A percentile compares a stretch with the other conserved stretches of the same genome.
phyloP scores from a whole-genome alignment of 2,329 filamentous ascomycete species.

The Tolypocladium album region DNA sequence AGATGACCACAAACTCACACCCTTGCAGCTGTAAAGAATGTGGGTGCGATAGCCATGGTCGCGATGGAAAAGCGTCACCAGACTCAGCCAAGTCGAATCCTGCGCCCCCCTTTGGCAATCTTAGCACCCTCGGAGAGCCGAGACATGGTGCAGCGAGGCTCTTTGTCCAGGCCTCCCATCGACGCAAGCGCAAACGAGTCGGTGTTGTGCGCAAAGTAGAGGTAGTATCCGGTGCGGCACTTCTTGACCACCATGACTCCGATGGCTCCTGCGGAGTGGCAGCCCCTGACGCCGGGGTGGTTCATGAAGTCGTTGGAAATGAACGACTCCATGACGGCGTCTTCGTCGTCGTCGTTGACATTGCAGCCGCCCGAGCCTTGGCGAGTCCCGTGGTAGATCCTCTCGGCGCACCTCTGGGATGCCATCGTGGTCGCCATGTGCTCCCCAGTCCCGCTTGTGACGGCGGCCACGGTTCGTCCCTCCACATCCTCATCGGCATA shows the following conservation, averaged over 20 bases:
- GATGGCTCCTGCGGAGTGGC: conserved; percentile 76
- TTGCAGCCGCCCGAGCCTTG: conserved; percentile 50
- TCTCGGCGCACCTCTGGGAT: conserved; percentile 73
- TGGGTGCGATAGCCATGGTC: not conserved
- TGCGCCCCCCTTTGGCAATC: conserved; percentile 45
- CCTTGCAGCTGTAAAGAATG: not conserved
- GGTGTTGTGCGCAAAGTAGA: conserved; percentile 95
- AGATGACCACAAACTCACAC: not conserved
- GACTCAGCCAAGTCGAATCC: conserved; percentile 24
- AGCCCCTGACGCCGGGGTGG: conserved; percentile 74
- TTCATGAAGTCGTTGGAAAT: conserved; percentile 86
- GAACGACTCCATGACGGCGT: conserved; percentile 62
- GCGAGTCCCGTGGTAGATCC: conserved; percentile 63
- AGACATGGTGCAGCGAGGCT: conserved; percentile 80
- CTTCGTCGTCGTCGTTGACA: conserved; percentile 63
- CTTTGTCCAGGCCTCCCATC: conserved; percentile 69
- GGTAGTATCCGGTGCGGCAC: conserved; percentile 59
- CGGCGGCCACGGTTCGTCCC: conserved; percentile 62
- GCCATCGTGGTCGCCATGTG: conserved; percentile 97
- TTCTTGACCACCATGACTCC: conserved; percentile 88
- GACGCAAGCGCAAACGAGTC: conserved; percentile 80
- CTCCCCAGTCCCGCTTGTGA: conserved; percentile 91
- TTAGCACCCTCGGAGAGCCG: conserved; percentile 46
- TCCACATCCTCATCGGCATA: conserved; percentile 59
- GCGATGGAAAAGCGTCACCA: not conserved